Percentiles rank a stretch among this genome's conserved stretches.
phyloP scores from a whole-genome alignment of 2,329 filamentous ascomycete species.

The Nigrospora sphaerica region DNA sequence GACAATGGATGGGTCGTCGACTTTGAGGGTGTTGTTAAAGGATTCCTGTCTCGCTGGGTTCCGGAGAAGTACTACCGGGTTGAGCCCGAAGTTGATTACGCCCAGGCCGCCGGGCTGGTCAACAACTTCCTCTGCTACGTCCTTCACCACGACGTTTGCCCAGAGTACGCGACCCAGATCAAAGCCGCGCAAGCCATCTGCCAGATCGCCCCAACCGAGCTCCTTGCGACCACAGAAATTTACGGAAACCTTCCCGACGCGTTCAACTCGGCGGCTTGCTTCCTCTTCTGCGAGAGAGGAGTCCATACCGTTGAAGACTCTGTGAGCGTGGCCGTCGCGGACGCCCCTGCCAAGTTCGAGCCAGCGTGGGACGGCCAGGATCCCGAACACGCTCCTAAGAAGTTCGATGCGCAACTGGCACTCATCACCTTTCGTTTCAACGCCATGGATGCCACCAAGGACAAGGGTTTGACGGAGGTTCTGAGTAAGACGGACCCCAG shows the following conservation, averaged over 20 bases:
- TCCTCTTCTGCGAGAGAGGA: constrained; percentile 48
- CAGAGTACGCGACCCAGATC: constrained; percentile 67
- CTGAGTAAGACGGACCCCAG: background rate
- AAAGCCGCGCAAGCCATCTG: constrained; percentile 60
- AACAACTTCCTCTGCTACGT: constrained; percentile 87
- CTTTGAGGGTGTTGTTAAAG: constrained; percentile 69
- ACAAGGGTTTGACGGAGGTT: constrained; percentile 17
- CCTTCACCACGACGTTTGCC: constrained; percentile 75
- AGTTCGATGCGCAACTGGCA: constrained; percentile 28
- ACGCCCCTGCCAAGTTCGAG: constrained; percentile 2
- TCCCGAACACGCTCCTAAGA: constrained; percentile 21
- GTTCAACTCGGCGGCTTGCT: constrained; percentile 73
- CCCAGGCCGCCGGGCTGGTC: constrained; percentile 60
- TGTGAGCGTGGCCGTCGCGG: constrained; percentile 12
- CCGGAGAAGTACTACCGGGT: constrained; percentile 40
- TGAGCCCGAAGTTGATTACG: constrained; percentile 46
- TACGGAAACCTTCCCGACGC: constrained; percentile 57
- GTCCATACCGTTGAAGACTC: constrained; percentile 14
- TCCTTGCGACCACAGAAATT: constrained; percentile 50
- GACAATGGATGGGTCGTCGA: constrained; percentile 66
- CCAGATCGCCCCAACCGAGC: constrained; percentile 57
- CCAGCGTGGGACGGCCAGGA: background rate
- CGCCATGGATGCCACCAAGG: constrained; percentile 22
- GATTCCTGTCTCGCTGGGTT: constrained; percentile 63
- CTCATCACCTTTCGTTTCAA: constrained; percentile 36